Evolutionary conservation across 2,329 filamentous ascomycete species (phyloP), one percentile per base, ranked within the genome.

Genomic region (Alternaria rosae): DNA sequence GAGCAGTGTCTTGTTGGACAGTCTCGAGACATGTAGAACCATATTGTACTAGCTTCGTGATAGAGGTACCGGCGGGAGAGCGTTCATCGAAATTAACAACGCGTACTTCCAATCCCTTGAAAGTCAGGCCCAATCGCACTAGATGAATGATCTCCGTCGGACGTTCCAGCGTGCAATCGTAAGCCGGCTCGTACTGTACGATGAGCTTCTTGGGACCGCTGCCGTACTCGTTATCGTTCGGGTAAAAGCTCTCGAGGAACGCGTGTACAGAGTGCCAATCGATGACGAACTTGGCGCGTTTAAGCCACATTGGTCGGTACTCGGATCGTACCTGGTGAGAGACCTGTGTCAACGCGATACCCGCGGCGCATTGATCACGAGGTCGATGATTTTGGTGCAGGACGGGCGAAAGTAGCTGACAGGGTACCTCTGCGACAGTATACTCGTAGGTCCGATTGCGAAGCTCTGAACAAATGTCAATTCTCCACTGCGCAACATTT

Each of bases 391-490:
- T n/a, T n/a, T n/a, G n/a, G n/a, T n/a, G n/a, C n/a, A n/a, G n/a
- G n/a, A 43, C 28, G 12, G 25, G 52, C 13, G 17, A 6, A 3
- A 50, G 35, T 8, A 23, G 28, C 17, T 35, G 47, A 35, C 28
- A 50, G 32, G 47, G 47, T n/a, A 17, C 28, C 8, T 43, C 38
- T 8, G 5, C 13, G 23, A 17, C n/a, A 21, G 23, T 25, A 6
- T 54, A 54, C 21, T 44, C 25, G 12, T 54, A 44, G n/a, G 44
- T 38, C 11, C n/a, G 21, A 13, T 54, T 44, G 52, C 52, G 52
- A n/a, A 54, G 35, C 28, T 54, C 38, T 54, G 21, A 8, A 50
- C 12, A 11, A 6, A 17, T 4, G 10, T 15, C 13, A 35, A 13
- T 23, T 1, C 17, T 32, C 20, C 3, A 5, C 17, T 50, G n/a